These are phyloP conservation scores for Phytomonas sp. DNA, from an alignment of 208 protist genomes.

Conservation along the genomic window DNA sequence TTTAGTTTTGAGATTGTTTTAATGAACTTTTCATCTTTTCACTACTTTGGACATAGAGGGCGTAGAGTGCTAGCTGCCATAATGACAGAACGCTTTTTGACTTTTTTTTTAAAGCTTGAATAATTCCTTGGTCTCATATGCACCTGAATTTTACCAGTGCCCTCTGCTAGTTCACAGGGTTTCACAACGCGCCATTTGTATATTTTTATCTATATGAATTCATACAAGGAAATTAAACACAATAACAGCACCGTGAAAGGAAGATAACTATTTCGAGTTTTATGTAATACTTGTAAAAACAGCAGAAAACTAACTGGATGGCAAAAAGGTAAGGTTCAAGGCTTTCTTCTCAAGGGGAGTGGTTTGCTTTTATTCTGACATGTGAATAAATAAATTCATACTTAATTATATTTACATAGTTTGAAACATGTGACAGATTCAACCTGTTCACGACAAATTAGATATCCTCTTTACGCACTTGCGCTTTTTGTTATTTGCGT, in stretches of 20 bases:
- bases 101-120: neutral
- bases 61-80: neutral
- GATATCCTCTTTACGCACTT: neutral
- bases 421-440: neutral
- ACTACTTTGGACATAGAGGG: neutral
- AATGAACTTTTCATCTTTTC: neutral
- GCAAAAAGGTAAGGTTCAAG: neutral
- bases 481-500: neutral
- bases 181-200: conserved; percentile 2
- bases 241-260: neutral
- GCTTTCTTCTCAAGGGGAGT: neutral
- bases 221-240: neutral
- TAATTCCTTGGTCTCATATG: neutral
- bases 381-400: neutral
- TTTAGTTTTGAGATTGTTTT: neutral
- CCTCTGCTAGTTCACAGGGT: neutral
- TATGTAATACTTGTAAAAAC: neutral
- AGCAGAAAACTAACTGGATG: neutral
- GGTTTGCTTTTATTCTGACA: neutral
- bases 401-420: neutral
- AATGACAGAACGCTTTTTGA: neutral
- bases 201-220: neutral
- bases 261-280: neutral
- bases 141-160: neutral
- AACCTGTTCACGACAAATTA: neutral